Evolutionary conservation across 1,284 basidiomycete species (phyloP).

Genomic region (Xerocomus amazonicus): DNA sequence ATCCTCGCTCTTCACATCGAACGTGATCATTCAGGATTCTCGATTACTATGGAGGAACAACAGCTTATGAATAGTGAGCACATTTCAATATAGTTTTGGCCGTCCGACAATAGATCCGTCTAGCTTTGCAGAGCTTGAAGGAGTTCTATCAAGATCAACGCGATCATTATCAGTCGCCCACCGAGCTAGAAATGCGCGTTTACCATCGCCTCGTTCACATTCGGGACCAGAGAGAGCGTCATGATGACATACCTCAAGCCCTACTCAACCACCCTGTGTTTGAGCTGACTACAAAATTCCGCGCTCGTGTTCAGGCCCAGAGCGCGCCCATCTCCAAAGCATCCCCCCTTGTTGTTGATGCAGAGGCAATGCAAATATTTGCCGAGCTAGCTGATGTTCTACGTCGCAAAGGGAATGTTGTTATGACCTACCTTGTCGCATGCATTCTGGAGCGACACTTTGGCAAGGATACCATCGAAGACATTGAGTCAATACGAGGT

Average conservation of each 20-base stretch:
- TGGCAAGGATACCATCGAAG: conserved; percentile 68
- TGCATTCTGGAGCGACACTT: conserved; percentile 71
- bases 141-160: conserved; percentile 91
- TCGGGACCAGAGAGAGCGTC: conserved; percentile 76
- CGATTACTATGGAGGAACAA: conserved; percentile 77
- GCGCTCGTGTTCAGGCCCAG: conserved; percentile 75
- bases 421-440: conserved; percentile 74
- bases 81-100: background rate
- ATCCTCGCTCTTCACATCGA: conserved; percentile 83
- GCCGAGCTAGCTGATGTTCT: conserved; percentile 54
- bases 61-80: conserved; percentile 84
- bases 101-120: conserved; percentile 1
- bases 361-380: conserved; percentile 65
- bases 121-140: conserved; percentile 86
- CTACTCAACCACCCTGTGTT: conserved; percentile 77
- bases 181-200: conserved; percentile 93
- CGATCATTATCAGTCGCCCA: conserved; percentile 62
- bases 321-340: conserved; percentile 74
- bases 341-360: conserved; percentile 56
- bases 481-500: conserved; percentile 72
- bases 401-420: conserved; percentile 52
- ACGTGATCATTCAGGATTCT: conserved; percentile 59
- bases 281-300: conserved; percentile 78
- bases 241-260: conserved; percentile 73
- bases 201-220: conserved; percentile 93